Evolutionary conservation across 2,329 filamentous ascomycete genomes (phyloP).

Genomic region (Arthrobotrys sphaeroides): DNA sequence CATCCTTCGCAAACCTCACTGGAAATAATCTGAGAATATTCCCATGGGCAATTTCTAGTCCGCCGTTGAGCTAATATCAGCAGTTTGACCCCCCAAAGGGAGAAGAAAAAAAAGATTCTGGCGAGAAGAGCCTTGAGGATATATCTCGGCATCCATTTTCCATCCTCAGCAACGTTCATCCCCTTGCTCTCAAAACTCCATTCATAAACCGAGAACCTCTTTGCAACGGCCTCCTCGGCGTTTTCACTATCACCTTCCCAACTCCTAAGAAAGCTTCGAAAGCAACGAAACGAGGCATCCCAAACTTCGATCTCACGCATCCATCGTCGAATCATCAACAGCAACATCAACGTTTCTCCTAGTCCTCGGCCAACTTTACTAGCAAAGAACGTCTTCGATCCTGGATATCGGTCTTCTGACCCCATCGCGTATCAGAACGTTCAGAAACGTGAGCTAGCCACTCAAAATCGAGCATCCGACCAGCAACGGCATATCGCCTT

Average conservation of each 20-base stretch:
- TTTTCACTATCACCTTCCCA: not conserved
- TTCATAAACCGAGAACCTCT: not conserved
- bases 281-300: not conserved
- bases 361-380: not conserved
- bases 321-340: not conserved
- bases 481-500: conserved; percentile 1
- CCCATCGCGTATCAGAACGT: conserved; percentile 8
- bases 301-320: not conserved
- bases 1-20: not conserved
- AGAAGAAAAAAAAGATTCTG: not conserved
- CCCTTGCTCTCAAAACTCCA: not conserved
- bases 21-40: not conserved
- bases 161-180: not conserved
- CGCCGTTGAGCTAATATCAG: not conserved
- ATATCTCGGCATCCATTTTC: not conserved
- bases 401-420: not conserved
- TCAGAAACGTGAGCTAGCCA: conserved; percentile 2
- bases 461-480: not conserved
- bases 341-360: not conserved
- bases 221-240: conserved; percentile 1
- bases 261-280: not conserved
- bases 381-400: not conserved
- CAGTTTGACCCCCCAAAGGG: conserved; percentile 3
- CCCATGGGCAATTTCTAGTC: not conserved
- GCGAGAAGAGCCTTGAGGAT: not conserved